A percentile compares a stretch with the other conserved stretches of the same genome.
phyloP scores from a whole-genome alignment of 164 flowering plant species.

The Akebia trifoliata region DNA sequence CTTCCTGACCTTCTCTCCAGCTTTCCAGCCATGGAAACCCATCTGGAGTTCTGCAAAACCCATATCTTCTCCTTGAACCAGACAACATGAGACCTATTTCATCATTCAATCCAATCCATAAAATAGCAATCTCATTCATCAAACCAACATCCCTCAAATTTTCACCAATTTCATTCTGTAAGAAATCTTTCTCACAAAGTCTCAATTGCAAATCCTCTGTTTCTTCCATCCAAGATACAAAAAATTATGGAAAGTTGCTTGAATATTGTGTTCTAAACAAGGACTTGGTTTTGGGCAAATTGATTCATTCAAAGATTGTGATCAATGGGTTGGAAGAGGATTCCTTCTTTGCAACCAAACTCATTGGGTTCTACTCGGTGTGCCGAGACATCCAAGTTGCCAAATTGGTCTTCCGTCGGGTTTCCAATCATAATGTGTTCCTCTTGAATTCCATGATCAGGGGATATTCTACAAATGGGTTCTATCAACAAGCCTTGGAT shows the following conservation, averaged over 20 bases:
- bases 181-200: neutral
- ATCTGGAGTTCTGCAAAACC: neutral
- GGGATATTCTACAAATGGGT: conserved; percentile 23
- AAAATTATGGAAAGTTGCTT: conserved; percentile 10
- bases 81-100: conserved; percentile 13
- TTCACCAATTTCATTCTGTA: conserved; percentile 5
- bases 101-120: neutral
- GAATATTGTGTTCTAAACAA: conserved; percentile 16
- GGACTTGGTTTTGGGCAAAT: conserved; percentile 15
- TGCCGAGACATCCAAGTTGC: conserved; percentile 14
- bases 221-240: conserved; percentile 1
- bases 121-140: neutral
- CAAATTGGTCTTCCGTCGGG: conserved; percentile 11
- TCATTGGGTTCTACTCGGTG: conserved; percentile 18
- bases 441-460: conserved; percentile 30
- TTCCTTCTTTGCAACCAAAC: conserved; percentile 25
- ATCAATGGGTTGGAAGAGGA: conserved; percentile 19
- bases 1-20: neutral
- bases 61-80: neutral
- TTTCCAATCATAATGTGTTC: conserved; percentile 14
- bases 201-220: conserved; percentile 3
- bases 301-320: conserved; percentile 26
- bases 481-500: conserved; percentile 23
- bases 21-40: neutral
- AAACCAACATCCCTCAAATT: neutral